A percentile compares a stretch with the other conserved stretches of the same genome.
Evolutionary conservation across 176 grass and related monocot genomes (phyloP).

Genomic region (Oryza glaberrima): DNA sequence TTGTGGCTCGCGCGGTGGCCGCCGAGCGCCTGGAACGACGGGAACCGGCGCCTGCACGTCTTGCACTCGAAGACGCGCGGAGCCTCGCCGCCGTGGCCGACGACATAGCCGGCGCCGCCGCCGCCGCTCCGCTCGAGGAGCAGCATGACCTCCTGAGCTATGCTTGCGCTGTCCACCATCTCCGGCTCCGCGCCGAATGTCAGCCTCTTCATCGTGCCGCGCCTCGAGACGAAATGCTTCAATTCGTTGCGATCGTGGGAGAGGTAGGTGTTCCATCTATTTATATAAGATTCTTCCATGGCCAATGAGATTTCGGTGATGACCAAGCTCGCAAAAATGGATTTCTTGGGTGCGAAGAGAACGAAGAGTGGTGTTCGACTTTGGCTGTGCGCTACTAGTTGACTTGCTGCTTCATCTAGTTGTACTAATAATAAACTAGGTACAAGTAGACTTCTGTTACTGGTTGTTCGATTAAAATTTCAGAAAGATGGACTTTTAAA

Average conservation of each 20-base stretch:
- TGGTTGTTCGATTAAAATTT: background rate
- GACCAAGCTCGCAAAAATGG: background rate
- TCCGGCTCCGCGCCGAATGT: conserved; percentile 38
- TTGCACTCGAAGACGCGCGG: conserved; percentile 64
- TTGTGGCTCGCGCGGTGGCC: conserved; percentile 43
- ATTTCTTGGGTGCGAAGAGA: background rate
- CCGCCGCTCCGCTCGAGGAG: conserved; percentile 30
- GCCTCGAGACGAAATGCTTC: background rate
- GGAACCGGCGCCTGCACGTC: conserved; percentile 59
- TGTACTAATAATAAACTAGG: background rate
- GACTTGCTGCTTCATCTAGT: conserved; percentile 22
- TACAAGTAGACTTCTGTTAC: conserved; percentile 16
- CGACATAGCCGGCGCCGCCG: conserved; percentile 14
- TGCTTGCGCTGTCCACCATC: conserved; percentile 23
- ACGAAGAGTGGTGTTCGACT: background rate
- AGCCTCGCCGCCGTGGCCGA: background rate
- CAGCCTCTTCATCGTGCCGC: conserved; percentile 32
- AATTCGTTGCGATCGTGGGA: background rate
- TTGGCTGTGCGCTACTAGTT: background rate
- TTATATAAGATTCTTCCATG: conserved; percentile 22
- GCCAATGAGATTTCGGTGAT: background rate
- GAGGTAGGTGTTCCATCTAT: background rate
- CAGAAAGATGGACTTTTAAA: background rate
- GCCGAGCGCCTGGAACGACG: conserved; percentile 75
- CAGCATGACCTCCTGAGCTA: conserved; percentile 46